Evolutionary conservation across 768 basidiomycete genomes (phyloP).

Genomic region (Pleurotus tuoliensis): DNA sequence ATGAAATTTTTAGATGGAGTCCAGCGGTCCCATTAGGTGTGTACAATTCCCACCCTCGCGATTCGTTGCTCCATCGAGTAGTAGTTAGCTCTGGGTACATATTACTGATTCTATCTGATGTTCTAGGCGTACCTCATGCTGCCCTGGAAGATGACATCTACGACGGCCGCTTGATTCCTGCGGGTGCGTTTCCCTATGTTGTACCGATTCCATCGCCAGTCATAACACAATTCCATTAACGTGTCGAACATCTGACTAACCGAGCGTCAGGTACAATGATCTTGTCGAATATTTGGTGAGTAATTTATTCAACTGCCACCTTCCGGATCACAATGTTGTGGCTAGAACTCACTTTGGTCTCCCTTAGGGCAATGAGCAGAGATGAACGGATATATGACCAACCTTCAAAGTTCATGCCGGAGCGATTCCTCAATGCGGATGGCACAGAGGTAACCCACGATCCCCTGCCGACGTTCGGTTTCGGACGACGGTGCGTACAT

Average conservation of each 20-base stretch:
- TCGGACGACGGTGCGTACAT: constrained; percentile 7
- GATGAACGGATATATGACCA: constrained; percentile 1
- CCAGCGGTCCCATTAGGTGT: constrained; percentile 9
- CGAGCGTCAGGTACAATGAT: not conserved
- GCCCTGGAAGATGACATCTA: constrained; percentile 7
- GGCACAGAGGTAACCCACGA: not conserved
- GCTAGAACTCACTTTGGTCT: not conserved
- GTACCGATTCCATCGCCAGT: not conserved
- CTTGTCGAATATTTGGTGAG: constrained; percentile 7
- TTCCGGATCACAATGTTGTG: not conserved
- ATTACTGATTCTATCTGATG: not conserved
- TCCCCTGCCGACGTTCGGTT: constrained; percentile 2
- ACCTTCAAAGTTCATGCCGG: constrained; percentile 1
- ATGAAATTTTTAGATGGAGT: constrained; percentile 17
- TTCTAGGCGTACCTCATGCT: constrained; percentile 10
- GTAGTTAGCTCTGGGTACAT: not conserved
- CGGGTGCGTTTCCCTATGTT: not conserved
- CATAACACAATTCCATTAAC: not conserved
- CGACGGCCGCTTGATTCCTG: constrained; percentile 5
- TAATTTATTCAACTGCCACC: not conserved
- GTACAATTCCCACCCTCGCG: not conserved
- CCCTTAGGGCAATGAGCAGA: constrained; percentile 6
- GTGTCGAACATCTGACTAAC: not conserved
- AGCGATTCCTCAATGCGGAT: constrained; percentile 3
- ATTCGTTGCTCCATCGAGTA: not conserved